Percentiles rank a stretch among this genome's conserved stretches.
phyloP scores from a whole-genome alignment of 345 rosid species.

The Arabidopsis suecica region DNA sequence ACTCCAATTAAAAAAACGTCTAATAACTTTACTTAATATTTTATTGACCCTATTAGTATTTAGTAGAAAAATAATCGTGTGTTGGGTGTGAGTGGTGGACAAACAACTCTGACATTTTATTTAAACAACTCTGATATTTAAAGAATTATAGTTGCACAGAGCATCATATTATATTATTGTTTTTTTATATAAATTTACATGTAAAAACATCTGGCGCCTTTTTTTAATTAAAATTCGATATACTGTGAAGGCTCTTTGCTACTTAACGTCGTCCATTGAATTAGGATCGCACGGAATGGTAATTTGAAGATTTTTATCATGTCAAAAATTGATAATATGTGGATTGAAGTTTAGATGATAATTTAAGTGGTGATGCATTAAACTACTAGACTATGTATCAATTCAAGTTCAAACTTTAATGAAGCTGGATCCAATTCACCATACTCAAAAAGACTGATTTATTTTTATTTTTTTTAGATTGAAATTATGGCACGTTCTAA shows the following conservation, averaged over 20 bases:
- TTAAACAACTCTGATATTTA: conserved; percentile 30
- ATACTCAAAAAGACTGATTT: not conserved
- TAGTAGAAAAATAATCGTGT: conserved; percentile 28
- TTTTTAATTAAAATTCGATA: conserved; percentile 25
- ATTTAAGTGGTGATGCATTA: not conserved
- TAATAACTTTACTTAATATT: conserved; percentile 31
- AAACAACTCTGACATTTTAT: conserved; percentile 46
- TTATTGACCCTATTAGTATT: conserved; percentile 29
- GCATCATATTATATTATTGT: conserved; percentile 21
- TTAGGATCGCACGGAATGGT: conserved; percentile 21
- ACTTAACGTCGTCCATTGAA: conserved; percentile 15
- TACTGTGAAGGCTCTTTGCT: conserved; percentile 12
- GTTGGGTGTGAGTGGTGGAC: conserved; percentile 53
- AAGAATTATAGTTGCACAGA: conserved; percentile 24
- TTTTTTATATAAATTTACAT: conserved; percentile 1
- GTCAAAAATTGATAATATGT: not conserved
- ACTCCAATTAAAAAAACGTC: conserved; percentile 25
- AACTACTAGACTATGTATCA: not conserved
- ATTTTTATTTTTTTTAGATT: too few relatives aligned
- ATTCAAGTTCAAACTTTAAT: not conserved
- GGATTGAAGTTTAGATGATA: not conserved
- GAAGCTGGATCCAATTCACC: not conserved
- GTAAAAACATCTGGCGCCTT: not conserved
- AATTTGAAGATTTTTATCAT: not conserved
- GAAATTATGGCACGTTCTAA: not conserved